Base-by-base conservation (phyloP, 2,329 filamentous ascomycete genomes). In the Biscogniauxia marginata region DNA sequence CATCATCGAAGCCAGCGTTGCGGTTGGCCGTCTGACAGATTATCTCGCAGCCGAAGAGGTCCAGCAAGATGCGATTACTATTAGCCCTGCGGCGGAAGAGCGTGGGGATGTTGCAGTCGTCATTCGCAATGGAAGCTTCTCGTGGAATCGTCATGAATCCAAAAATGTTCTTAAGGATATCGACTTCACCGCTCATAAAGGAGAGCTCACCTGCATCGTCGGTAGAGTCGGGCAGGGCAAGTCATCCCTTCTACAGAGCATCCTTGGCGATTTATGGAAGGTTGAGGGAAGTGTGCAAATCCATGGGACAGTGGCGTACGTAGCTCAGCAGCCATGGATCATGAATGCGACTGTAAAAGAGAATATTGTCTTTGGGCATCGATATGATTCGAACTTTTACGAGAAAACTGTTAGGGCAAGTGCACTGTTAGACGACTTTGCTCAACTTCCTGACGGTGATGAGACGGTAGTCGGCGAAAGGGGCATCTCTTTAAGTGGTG, bases 281-380 rank as follows among this genome's bases (percentile, higher is more conserved):
- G 81, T 88, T 50, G 86, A 90, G 58, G 95, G 95, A 49, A 82
- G 90, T 60, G 93, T 97, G 3, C 81, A 89, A 54, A 81, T 99
- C 8, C 87, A 90, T 64, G 96, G 95, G 48, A 85, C 82, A 23
- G 84, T 91, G 44, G 95, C 95, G 1, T 99, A 98, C 71, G 95
- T 96, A 56, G 90, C 92, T 16, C 96, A 99, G 72, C 87, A 90
- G 67, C 80, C 92, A 19, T 99, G 96, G 95, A 90, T 99, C 52
- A 93, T 98, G 87, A 99, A 99, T 70, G 95, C 95, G 7, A 96
- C 90, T 24, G 93, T 99, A 55, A 91, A 92, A 66, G 95, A 99
- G 70, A 99, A 99, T 70, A 96, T 99, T 65, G 81, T 97, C 4
- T 99, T 99, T 69, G 95, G 95, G 1, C 92, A 99, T 74, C 87